Conservation (phyloP, 116 monocot species). For the Cymodocea nodosa region DNA sequence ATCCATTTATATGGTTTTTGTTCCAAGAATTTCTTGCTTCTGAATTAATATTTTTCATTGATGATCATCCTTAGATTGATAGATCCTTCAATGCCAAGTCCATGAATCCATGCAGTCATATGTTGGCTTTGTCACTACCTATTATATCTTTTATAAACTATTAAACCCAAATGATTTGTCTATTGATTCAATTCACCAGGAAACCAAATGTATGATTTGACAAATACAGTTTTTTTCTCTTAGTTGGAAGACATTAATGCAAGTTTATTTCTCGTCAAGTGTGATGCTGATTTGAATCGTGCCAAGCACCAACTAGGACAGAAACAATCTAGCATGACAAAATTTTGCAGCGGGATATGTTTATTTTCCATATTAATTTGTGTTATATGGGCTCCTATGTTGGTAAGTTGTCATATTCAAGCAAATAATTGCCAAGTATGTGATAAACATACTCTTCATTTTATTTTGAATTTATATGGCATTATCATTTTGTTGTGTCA, state of each 20-base stretch:
- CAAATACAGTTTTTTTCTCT: neutral
- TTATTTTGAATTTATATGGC: too few relatives aligned
- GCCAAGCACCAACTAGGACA: slow-evolving; percentile 64
- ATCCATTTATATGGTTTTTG: neutral
- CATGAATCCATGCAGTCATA: too few relatives aligned
- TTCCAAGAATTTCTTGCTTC: neutral
- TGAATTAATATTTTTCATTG: neutral
- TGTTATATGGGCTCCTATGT: slow-evolving; percentile 99
- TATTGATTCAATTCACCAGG: too few relatives aligned
- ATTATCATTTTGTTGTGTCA: too few relatives aligned
- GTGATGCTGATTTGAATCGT: slow-evolving; percentile 85
- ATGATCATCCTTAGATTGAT: too few relatives aligned
- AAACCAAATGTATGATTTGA: neutral
- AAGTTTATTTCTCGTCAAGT: slow-evolving; percentile 96
- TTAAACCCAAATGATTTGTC: too few relatives aligned
- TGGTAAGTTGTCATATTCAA: slow-evolving; percentile 46
- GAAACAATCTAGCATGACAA: slow-evolving; percentile 81
- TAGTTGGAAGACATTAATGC: slow-evolving; percentile 96
- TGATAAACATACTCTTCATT: neutral
- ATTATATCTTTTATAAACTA: too few relatives aligned
- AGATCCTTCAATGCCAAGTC: too few relatives aligned
- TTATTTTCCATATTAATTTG: slow-evolving; percentile 86
- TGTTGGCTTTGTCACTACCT: too few relatives aligned
- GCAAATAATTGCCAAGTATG: neutral
- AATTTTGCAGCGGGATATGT: slow-evolving; percentile 94